Evolutionary conservation across 306 rosid genomes (phyloP).

Genomic region (Prinsepia uniflora): DNA sequence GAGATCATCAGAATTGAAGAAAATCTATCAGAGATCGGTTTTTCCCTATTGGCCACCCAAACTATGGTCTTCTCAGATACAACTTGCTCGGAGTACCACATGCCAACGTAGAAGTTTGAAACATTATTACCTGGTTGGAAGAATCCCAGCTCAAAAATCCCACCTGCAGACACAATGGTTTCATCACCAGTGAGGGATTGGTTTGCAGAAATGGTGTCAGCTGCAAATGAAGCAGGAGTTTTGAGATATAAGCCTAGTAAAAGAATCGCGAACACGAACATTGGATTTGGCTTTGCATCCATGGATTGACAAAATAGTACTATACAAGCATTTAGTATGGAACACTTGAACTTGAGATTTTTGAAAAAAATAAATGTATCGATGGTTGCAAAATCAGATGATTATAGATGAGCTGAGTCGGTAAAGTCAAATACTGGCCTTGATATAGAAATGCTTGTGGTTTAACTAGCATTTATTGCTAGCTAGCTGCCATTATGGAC

Average conservation of each 20-base stretch:
- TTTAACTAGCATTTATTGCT: too few species aligned
- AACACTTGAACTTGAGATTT: too few species aligned
- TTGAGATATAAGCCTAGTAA: slow-evolving; percentile 26
- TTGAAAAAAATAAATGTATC: too few species aligned
- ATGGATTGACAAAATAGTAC: too few species aligned
- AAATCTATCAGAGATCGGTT: slow-evolving; percentile 41
- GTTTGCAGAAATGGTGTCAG: slow-evolving; percentile 43
- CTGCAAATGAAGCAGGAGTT: slow-evolving; percentile 24
- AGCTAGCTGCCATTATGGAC: too few species aligned
- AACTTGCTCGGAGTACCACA: slow-evolving; percentile 45
- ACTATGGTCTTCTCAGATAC: slow-evolving; percentile 24
- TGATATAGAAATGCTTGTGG: too few species aligned
- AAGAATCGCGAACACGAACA: slow-evolving; percentile 23
- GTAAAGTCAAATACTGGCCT: too few species aligned
- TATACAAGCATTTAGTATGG: too few species aligned
- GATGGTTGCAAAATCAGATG: too few species aligned
- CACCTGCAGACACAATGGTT: slow-evolving; percentile 45
- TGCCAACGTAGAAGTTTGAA: slow-evolving; percentile 53
- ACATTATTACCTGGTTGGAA: slow-evolving; percentile 43
- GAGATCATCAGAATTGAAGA: slow-evolving; percentile 37
- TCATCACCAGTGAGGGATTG: slow-evolving; percentile 54
- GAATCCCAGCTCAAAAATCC: slow-evolving; percentile 55
- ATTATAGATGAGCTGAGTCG: too few species aligned
- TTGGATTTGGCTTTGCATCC: slow-evolving; percentile 10
- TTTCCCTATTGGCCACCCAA: slow-evolving; percentile 65